A percentile compares a stretch with the other conserved stretches of the same genome.
phyloP scores from a whole-genome alignment of 2,329 filamentous ascomycete species.

The Talaromyces pinophilus region DNA sequence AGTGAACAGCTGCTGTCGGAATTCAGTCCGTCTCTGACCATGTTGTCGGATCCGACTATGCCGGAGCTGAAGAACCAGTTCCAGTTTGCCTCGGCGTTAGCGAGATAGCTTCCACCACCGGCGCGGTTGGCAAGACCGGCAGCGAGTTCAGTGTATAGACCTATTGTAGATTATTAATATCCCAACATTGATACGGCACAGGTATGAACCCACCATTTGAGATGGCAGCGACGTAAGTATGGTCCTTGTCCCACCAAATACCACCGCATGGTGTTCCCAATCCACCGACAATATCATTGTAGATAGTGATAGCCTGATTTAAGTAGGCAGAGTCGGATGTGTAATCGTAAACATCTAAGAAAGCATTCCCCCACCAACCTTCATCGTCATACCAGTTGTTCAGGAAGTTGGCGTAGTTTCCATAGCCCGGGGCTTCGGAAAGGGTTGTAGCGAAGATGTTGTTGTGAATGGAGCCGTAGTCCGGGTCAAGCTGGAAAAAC shows the following conservation, averaged over 20 bases:
- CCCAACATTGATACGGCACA: not conserved
- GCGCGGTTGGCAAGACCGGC: slow-evolving; percentile 18
- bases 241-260: slow-evolving; percentile 21
- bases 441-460: slow-evolving; percentile 19
- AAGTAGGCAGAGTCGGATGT: slow-evolving; percentile 13
- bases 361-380: slow-evolving; percentile 23
- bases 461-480: slow-evolving; percentile 17
- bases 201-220: slow-evolving; percentile 18
- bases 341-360: slow-evolving; percentile 22
- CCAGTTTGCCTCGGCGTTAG: slow-evolving; percentile 9
- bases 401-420: slow-evolving; percentile 21
- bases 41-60: slow-evolving; percentile 15
- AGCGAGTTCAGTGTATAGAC: slow-evolving; percentile 21
- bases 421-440: slow-evolving; percentile 16
- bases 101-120: slow-evolving; percentile 10
- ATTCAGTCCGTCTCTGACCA: slow-evolving; percentile 18
- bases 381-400: slow-evolving; percentile 22
- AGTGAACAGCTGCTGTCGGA: slow-evolving; percentile 14
- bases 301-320: slow-evolving; percentile 19
- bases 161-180: not conserved
- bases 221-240: slow-evolving; percentile 18
- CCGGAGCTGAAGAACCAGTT: slow-evolving; percentile 22
- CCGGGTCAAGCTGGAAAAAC: slow-evolving; percentile 18
- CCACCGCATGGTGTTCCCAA: slow-evolving; percentile 21
- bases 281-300: slow-evolving; percentile 20